Base-by-base conservation (phyloP, 805 yeast species). In the Wickerhamiella sergipiensis region DNA sequence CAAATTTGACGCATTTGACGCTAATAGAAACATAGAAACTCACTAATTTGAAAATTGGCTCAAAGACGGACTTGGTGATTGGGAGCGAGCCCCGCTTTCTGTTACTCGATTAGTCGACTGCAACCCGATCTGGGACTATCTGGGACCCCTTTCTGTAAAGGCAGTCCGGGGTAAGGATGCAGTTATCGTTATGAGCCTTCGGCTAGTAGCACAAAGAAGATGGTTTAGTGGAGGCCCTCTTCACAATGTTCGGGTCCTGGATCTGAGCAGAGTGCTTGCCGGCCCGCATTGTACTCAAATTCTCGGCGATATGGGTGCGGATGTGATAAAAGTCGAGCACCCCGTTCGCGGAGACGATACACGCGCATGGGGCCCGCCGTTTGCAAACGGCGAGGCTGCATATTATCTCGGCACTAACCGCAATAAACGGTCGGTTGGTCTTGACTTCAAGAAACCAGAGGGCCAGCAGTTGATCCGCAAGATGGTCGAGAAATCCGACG, bases 361-460 rank as follows among this genome's bases (percentile, higher is more conserved):
- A 1, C 60, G 73, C 33, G 65, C 68, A 5, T 69, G 73, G 73
- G 73, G 73, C 17, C 73, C 73, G 1, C 73, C 73, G 5, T 69
- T 70, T 52, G 71, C 71, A 6, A 48, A 48, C 8, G 59, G 57
- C 12, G 73, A 69, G 50, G 58, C 67, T 44, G 73, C 73, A 1
- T 69, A 69, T 55, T 69, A 62, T 50, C 58, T 69, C 39, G 57
- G 65, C 8, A 68, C 66, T 31, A 67, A 65, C 51, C 60, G 73
- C 17, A 69, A 69, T 59, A 69, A 69, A 52, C 58, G 63, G 46
- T 65, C 70, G 1, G 52, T 69, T 17, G 73, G 66, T 0, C 52
- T 69, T 18, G 66, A 69, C 43, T 68, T 70, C 57, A 60, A 68
- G 52, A 53, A 57, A 17, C 51, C 52, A 10, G 55, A 57, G 31